Percentiles rank a stretch among this genome's conserved stretches.
Conservation (phyloP, 73 alveolate genomes). For the Uronychia setigera region DNA sequence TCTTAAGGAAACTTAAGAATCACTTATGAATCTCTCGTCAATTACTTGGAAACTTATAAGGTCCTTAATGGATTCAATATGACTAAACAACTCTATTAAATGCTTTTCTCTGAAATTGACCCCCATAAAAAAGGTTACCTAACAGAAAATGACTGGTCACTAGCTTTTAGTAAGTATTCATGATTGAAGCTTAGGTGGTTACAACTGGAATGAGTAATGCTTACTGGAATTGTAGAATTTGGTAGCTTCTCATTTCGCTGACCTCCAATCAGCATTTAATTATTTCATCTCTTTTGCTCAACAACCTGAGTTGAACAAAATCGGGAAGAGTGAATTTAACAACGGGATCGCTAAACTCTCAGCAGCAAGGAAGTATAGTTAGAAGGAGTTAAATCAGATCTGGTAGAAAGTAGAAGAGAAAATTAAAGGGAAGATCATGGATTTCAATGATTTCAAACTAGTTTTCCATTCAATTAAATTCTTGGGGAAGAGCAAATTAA, state of each 20-base stretch:
- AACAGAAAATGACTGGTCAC: conserved; percentile 77
- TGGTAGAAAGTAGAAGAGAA: neutral
- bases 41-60: conserved; percentile 67
- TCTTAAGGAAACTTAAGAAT: conserved; percentile 56
- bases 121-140: conserved; percentile 89
- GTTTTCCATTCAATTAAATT: neutral
- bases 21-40: conserved; percentile 46
- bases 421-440: neutral
- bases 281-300: conserved; percentile 55
- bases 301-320: neutral
- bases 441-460: neutral
- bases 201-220: conserved; percentile 67
- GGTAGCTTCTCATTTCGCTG: conserved; percentile 60
- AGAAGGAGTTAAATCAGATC: neutral
- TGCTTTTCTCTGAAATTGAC: conserved; percentile 81
- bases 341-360: neutral
- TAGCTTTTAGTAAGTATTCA: conserved; percentile 56
- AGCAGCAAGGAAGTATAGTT: neutral
- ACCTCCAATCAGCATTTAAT: conserved; percentile 75
- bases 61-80: conserved; percentile 85
- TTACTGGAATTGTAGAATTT: conserved; percentile 74
- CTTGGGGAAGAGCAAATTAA: neutral
- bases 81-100: conserved; percentile 67
- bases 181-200: conserved; percentile 21
- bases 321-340: neutral